These are phyloP conservation scores for Fusarium protoensiforme DNA, from an alignment of 2,329 filamentous ascomycete species.

Conservation along the genomic window DNA sequence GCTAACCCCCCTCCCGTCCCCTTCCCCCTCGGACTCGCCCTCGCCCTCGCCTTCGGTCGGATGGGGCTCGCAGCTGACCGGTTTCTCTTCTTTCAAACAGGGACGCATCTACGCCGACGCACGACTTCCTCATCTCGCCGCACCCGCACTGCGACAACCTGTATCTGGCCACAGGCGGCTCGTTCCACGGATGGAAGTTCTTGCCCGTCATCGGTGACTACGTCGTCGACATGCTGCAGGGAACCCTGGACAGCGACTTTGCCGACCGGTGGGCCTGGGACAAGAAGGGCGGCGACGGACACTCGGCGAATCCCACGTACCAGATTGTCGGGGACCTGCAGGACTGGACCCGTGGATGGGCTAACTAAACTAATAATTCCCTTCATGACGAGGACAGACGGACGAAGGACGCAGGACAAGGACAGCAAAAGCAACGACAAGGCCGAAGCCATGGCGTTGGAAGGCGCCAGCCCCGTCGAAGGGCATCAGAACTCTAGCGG, in stretches of 20 bases:
- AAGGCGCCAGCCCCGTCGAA: conserved; percentile 2
- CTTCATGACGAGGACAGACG: background rate
- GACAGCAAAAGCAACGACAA: background rate
- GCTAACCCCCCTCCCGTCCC: background rate
- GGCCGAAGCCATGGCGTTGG: conserved; percentile 12
- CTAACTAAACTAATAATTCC: conserved; percentile 29
- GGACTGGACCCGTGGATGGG: conserved; percentile 49
- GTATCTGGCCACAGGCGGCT: conserved; percentile 71
- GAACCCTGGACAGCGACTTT: conserved; percentile 52
- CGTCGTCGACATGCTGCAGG: conserved; percentile 60
- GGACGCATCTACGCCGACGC: conserved; percentile 70
- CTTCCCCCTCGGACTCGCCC: background rate
- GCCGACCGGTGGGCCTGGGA: conserved; percentile 59
- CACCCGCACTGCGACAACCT: conserved; percentile 61
- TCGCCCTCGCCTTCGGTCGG: background rate
- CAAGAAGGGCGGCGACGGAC: conserved; percentile 53
- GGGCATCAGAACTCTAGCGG: background rate
- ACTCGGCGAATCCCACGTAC: conserved; percentile 56
- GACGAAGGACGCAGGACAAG: background rate
- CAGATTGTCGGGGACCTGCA: conserved; percentile 54
- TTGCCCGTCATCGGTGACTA: conserved; percentile 72
- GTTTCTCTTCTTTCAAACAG: conserved; percentile 49
- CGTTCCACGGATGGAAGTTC: conserved; percentile 75
- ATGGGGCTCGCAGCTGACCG: conserved; percentile 21
- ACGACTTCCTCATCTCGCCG: conserved; percentile 70